Evolutionary conservation across 306 rosid species (phyloP).

Genomic region (Notholithocarpus densiflorus): DNA sequence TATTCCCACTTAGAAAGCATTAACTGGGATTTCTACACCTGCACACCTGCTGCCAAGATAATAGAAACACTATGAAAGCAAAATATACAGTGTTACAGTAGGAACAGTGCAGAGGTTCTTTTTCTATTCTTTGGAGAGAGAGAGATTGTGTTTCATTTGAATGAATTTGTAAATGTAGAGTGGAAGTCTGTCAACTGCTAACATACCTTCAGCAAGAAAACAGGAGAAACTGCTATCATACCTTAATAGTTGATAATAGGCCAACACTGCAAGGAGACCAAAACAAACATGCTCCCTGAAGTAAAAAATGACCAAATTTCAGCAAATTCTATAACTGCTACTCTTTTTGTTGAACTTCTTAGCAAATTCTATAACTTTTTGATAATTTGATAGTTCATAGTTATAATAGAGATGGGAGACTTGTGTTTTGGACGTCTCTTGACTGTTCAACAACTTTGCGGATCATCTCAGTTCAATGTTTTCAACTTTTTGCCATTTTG

Average conservation of each 20-base stretch:
- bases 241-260: not conserved
- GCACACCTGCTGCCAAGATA: no score
- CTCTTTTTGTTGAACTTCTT: no score
- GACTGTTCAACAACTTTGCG: no score
- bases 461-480: no score
- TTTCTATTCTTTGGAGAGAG: not conserved
- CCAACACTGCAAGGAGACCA: not conserved
- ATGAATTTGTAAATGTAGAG: not conserved
- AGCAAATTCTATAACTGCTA: not conserved
- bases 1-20: no score
- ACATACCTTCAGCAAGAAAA: not conserved
- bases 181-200: not conserved
- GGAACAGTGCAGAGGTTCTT: not conserved
- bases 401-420: no score
- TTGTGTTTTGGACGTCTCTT: no score
- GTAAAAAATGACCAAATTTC: not conserved
- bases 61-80: not conserved
- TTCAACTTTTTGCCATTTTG: no score
- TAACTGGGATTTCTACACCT: no score
- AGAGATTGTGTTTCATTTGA: not conserved
- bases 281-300: not conserved
- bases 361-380: no score
- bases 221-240: not conserved
- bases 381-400: no score
- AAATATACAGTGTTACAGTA: not conserved